Evolutionary conservation across 805 yeast species (phyloP).

Genomic region (Saccharomycopsis fodiens): DNA sequence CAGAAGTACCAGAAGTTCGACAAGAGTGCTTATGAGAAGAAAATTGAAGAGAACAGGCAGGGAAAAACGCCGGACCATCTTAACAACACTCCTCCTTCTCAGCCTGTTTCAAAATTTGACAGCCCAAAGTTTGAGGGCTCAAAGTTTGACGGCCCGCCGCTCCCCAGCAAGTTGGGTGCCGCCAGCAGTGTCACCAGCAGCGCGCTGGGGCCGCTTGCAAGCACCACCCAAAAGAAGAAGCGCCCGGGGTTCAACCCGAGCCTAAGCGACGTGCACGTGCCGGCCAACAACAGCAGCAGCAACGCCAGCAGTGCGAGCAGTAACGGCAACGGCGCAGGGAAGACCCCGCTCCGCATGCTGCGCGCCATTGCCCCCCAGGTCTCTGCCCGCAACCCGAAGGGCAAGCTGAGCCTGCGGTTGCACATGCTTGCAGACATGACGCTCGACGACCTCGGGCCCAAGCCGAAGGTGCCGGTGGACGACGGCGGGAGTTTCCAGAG

Average conservation of each 20-base stretch:
- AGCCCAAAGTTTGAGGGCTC: no score
- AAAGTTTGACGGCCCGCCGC: no score
- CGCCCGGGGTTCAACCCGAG: background rate
- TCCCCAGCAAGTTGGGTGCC: background rate
- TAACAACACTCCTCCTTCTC: background rate
- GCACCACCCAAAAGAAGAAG: background rate
- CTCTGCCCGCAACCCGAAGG: background rate
- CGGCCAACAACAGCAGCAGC: background rate
- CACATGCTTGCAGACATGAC: background rate
- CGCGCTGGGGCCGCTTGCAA: background rate
- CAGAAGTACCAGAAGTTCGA: background rate
- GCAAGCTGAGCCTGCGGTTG: background rate
- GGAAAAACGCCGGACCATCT: background rate
- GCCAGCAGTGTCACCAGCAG: background rate
- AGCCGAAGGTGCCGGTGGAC: background rate
- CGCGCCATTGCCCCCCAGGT: background rate
- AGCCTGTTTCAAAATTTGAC: no score
- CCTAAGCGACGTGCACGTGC: background rate
- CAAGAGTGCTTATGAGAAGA: background rate
- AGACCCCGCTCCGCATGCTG: background rate
- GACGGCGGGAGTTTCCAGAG: constrained; percentile 62
- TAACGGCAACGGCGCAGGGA: background rate
- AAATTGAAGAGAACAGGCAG: no score
- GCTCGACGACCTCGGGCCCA: background rate
- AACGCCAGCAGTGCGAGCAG: background rate